These are phyloP conservation scores for Aspergillus uvarum DNA, from an alignment of 2,329 filamentous ascomycete genomes.

Conservation along the genomic window DNA sequence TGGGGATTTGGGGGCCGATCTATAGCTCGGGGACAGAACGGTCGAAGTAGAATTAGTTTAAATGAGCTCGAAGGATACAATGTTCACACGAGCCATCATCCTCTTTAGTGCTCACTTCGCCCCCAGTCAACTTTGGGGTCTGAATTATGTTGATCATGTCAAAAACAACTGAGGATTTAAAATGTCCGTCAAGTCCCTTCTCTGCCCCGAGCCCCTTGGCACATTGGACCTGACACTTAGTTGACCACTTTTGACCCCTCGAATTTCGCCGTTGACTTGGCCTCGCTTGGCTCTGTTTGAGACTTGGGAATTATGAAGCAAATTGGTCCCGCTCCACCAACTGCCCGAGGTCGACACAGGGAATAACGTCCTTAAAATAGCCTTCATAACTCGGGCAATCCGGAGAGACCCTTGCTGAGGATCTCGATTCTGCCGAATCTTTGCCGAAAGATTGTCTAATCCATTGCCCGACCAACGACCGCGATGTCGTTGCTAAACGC, in stretches of 20 bases:
- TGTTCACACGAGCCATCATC: background rate
- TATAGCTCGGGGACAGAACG: conserved; percentile 3
- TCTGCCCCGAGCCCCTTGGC: background rate
- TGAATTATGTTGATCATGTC: background rate
- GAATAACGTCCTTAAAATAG: background rate
- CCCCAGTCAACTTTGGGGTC: background rate
- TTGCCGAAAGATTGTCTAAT: background rate
- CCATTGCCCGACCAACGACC: background rate
- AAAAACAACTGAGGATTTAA: background rate
- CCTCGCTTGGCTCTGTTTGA: conserved; percentile 7
- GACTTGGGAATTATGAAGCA: background rate
- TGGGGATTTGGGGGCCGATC: background rate
- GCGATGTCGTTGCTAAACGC: background rate
- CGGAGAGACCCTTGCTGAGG: background rate
- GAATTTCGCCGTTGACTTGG: conserved; percentile 6
- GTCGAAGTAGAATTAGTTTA: background rate
- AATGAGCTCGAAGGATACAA: background rate
- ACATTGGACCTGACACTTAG: background rate
- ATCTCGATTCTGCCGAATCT: background rate
- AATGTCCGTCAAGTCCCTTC: background rate
- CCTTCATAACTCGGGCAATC: background rate
- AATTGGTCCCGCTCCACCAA: background rate
- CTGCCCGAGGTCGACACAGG: background rate
- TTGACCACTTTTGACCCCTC: background rate
- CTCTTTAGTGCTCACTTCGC: conserved; percentile 2